Evolutionary conservation across 306 rosid genomes (phyloP).

Genomic region (Fragaria vesca): DNA sequence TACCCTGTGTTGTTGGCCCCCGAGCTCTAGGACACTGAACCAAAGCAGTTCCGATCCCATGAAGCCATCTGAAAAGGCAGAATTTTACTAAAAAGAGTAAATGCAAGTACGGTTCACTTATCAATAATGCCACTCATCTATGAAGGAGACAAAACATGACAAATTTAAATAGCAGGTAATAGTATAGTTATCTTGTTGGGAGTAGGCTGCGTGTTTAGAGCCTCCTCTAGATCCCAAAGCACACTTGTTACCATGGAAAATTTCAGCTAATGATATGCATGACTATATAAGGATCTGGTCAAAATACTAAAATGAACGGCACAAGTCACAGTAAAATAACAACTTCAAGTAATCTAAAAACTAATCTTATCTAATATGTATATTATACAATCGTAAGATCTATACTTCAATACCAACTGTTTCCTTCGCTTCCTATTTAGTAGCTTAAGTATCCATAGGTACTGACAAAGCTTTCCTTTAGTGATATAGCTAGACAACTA

Average conservation of each 20-base stretch:
- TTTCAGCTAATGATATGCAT: not conserved
- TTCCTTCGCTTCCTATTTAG: not conserved
- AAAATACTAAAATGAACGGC: not conserved
- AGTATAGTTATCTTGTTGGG: not conserved
- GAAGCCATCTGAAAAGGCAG: not conserved
- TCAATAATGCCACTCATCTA: not conserved
- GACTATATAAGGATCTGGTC: not conserved
- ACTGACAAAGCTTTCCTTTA: not conserved
- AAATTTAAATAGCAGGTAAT: not conserved
- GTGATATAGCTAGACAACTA: not conserved
- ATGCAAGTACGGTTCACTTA: not conserved
- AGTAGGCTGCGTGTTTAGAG: not conserved
- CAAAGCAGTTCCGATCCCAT: not conserved
- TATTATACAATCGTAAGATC: not conserved
- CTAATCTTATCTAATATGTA: not conserved
- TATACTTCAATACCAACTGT: not conserved
- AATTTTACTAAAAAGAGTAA: not conserved
- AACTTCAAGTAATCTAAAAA: not conserved
- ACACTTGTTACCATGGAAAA: not conserved
- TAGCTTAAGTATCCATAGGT: not conserved
- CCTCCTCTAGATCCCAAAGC: not conserved
- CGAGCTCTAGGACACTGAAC: not conserved
- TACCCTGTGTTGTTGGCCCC: not conserved
- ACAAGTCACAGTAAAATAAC: not conserved
- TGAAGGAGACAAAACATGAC: not conserved